Evolutionary conservation across 2,329 filamentous ascomycete genomes (phyloP).

Genomic region (Metarhizium anisopliae): DNA sequence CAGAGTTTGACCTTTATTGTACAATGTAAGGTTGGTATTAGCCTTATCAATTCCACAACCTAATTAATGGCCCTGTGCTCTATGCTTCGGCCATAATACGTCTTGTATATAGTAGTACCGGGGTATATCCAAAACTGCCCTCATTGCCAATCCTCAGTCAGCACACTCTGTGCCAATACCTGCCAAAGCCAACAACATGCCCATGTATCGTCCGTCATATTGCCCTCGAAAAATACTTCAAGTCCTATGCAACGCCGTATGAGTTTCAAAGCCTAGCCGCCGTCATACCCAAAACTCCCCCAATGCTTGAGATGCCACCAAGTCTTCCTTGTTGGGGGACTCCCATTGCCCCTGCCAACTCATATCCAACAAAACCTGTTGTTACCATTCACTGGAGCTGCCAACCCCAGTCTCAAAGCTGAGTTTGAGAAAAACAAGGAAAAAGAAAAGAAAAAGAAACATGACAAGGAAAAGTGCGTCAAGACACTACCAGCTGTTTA

Average conservation of each 20-base stretch:
- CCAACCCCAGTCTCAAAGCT: not conserved
- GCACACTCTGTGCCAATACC: too few species aligned
- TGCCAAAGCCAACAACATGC: not conserved
- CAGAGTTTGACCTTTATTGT: too few species aligned
- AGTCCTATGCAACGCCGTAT: not conserved
- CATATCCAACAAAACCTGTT: not conserved
- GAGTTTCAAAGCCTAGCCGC: not conserved
- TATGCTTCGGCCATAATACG: too few species aligned
- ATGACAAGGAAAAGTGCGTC: too few species aligned
- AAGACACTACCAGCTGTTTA: not conserved
- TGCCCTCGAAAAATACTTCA: not conserved
- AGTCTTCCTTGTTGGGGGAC: not conserved
- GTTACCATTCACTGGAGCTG: not conserved
- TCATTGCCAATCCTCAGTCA: too few species aligned
- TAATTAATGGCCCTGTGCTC: too few species aligned
- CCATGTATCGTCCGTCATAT: not conserved
- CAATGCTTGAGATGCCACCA: not conserved
- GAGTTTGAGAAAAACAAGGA: not conserved
- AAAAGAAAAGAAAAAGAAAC: not conserved
- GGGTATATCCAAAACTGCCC: too few species aligned
- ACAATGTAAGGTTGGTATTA: too few species aligned
- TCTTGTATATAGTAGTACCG: too few species aligned
- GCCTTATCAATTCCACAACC: too few species aligned
- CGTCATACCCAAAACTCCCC: not conserved
- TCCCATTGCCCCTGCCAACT: not conserved